Base-by-base conservation (phyloP, 208 protist species). In the Spongospora subterranea region DNA sequence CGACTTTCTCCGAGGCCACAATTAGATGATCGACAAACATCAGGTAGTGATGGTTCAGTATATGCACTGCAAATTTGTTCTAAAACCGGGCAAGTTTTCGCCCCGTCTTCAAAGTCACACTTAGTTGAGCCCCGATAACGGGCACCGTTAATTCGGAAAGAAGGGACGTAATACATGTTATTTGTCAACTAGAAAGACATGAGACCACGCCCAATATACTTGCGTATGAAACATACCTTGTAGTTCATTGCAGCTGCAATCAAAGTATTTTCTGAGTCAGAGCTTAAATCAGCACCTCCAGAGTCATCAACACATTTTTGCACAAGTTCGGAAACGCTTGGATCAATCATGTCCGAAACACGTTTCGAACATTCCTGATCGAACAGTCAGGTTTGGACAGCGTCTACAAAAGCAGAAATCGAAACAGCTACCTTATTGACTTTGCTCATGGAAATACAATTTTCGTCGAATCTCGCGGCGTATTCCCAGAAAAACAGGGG, bases 341-440 rank as follows among this genome's bases (percentile, higher is more conserved):
- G 6, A 39, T 82, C n/a, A n/a, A 89, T 60, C 29, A 6, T 46
- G 1, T 89, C 88, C 24, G 50, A 11, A 46, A 89, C 88, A 11
- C 11, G n/a, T 35, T 89, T 89, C 20, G 88, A 89, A 43, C 88
- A 89, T 20, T 40, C 88, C 88, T 89, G n/a, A 46, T 13, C 6
- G 45, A 1, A 43, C n/a, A n/a, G n/a, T n/a, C n/a, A n/a, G n/a
- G n/a, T n/a, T n/a, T n/a, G n/a, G n/a, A n/a, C 11, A 13, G 88
- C n/a, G n/a, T 40, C n/a, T n/a, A 39, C 40, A 43, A n/a, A 20
- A 39, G 11, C n/a, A n/a, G 35, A 20, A 6, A 6, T 82, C n/a
- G n/a, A 82, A 13, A 35, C 35, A 82, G 71, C n/a, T 82, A 82
- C 71, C 71, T 82, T 43, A 82, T 82, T 43, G 40, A 82, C 71